These are phyloP conservation scores for Fraxinus floribunda DNA, from an alignment of 305 asterid genomes.

Conservation along the genomic window DNA sequence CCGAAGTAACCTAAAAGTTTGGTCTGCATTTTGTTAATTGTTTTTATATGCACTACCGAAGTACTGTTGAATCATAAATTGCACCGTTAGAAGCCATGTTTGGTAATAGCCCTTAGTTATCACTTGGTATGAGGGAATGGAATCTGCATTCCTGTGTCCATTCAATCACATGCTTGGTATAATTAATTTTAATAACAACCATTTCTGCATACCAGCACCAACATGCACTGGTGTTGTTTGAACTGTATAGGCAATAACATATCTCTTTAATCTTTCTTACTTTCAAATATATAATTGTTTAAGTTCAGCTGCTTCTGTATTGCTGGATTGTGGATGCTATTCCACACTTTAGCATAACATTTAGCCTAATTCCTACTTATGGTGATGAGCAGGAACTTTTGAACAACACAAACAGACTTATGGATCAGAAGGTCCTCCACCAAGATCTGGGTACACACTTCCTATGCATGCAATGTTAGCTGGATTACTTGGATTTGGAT, in stretches of 20 bases:
- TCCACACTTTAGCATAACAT: not conserved
- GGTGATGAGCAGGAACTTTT: conserved; percentile 38
- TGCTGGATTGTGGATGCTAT: not conserved
- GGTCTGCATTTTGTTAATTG: not conserved
- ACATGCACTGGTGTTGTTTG: not conserved
- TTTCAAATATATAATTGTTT: not conserved
- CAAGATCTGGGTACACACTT: conserved; percentile 23
- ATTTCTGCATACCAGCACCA: not conserved
- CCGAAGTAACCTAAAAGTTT: not conserved
- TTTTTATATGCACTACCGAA: not conserved
- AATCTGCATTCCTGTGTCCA: not conserved
- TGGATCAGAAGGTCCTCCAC: conserved; percentile 34
- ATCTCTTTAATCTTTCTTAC: not conserved
- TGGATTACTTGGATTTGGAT: conserved; percentile 74
- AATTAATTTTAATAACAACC: not conserved
- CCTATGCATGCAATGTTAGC: conserved; percentile 49
- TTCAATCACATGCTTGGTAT: not conserved
- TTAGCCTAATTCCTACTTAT: not conserved
- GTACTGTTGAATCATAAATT: conserved; percentile 10
- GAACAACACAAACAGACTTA: conserved; percentile 28
- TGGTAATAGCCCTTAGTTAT: not conserved
- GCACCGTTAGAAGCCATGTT: conserved; percentile 3
- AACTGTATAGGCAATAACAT: not conserved
- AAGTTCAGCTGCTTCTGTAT: not conserved
- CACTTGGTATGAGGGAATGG: not conserved